phyloP scores from a whole-genome alignment of 2,329 filamentous ascomycete species.

The Colletotrichum tropicale region DNA sequence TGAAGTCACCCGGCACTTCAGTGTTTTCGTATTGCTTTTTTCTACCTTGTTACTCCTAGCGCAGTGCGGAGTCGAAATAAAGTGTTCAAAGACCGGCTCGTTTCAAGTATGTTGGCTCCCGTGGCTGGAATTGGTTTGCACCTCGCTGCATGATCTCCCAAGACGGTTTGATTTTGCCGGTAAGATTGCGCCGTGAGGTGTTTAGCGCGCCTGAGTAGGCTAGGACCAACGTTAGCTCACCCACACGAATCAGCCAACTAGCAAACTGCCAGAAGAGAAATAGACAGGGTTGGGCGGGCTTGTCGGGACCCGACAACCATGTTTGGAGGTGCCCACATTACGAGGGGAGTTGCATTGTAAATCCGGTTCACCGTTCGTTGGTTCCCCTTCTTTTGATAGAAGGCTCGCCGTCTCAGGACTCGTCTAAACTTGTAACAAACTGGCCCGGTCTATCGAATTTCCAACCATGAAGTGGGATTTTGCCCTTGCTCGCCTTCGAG shows the following conservation, averaged over 20 bases:
- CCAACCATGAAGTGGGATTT: background rate
- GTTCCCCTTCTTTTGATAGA: background rate
- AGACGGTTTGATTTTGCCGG: conserved; percentile 1
- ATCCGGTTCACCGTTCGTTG: background rate
- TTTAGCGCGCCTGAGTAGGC: background rate
- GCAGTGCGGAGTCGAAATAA: background rate
- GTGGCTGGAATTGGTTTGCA: background rate
- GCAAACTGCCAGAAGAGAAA: background rate
- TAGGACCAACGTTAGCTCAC: background rate
- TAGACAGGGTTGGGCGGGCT: background rate
- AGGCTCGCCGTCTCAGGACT: background rate
- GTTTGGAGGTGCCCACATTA: background rate
- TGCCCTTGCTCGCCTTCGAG: background rate
- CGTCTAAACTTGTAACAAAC: background rate
- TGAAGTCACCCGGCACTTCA: background rate
- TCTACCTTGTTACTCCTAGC: background rate
- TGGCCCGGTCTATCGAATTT: background rate
- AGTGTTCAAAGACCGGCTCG: background rate
- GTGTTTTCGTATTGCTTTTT: background rate
- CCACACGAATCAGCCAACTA: background rate
- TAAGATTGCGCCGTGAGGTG: background rate
- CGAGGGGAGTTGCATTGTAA: background rate
- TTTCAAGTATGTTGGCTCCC: conserved; percentile 2
- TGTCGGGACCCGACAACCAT: background rate
- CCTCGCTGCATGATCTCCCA: background rate